Evolutionary conservation across 768 basidiomycete species (phyloP), one percentile per base, ranked within the genome.

Genomic region (Podaxis pistillaris): DNA sequence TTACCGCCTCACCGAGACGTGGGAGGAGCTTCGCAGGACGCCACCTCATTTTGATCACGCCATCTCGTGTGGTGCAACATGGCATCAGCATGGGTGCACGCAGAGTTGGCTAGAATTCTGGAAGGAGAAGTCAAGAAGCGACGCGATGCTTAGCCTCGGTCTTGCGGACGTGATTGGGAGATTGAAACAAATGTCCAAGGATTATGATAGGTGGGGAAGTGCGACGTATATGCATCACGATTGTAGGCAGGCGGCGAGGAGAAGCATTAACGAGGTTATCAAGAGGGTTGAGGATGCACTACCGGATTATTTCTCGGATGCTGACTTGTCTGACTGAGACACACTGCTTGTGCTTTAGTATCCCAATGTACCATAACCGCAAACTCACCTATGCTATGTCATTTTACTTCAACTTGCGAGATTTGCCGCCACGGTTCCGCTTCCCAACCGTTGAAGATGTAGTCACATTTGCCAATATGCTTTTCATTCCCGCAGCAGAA

Each of bases 221-320:
- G 86, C 85, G 62, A 85, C 86, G n/a, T 89, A 89, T 69, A 90
- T 91, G 90, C 87, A 90, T 67, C 86, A 84, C 61, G 90, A 90
- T 61, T 91, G 90, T 75, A 79, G 86, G 69, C 72, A 76, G 68
- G 72, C 76, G 22, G 90, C 88, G 24, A 81, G 81, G 70, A 80
- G 80, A 66, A 78, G 79, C 51, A 83, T 91, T 51, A 71, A 73
- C 24, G 86, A 86, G 49, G 74, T 80, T 58, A 77, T 88, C 44
- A 86, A 79, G 70, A 74, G 75, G 12, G 78, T 88, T 12, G 86
- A 85, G 65, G 84, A 88, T 24, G 79, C 77, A 1, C 69, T 91
- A 46, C 81, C 88, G 0, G 86, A 89, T 64, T 88, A 83, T 70
- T 91, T 91, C 68, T 76, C 75, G 4, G 79, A 79, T 62, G 69